A percentile compares a stretch with the other conserved stretches of the same genome.
phyloP scores from a whole-genome alignment of 345 rosid genomes.

The Dovyalis caffra region DNA sequence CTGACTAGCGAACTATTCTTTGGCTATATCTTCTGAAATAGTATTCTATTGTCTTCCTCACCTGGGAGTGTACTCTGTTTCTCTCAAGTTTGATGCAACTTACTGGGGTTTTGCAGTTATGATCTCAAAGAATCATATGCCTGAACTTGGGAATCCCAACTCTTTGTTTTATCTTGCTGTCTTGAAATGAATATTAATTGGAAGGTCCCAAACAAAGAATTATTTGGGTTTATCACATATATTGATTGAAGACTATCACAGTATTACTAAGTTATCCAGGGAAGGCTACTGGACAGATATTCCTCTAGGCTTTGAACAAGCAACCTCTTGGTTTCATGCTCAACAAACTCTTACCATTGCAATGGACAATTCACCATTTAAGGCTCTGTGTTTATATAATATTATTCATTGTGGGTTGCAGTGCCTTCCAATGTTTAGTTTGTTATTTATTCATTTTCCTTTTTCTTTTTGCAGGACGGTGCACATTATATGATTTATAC shows the following conservation, averaged over 20 bases:
- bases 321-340: too few relatives aligned
- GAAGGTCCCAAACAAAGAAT: background rate
- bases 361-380: background rate
- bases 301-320: too few relatives aligned
- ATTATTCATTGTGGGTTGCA: background rate
- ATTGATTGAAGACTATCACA: too few relatives aligned
- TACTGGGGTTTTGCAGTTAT: background rate
- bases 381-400: background rate
- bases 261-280: too few relatives aligned
- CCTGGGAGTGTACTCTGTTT: background rate
- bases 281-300: too few relatives aligned
- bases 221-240: too few relatives aligned
- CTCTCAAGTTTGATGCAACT: background rate
- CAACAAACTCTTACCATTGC: too few relatives aligned
- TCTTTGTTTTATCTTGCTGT: background rate
- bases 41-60: too few relatives aligned
- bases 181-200: background rate
- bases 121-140: background rate
- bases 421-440: background rate
- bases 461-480: slow-evolving; percentile 65
- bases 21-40: background rate
- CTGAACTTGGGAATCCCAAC: background rate
- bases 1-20: background rate
- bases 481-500: slow-evolving; percentile 93
- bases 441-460: background rate